Percentiles rank a stretch among this genome's conserved stretches.
Evolutionary conservation across 345 rosid genomes (phyloP).

Genomic region (Diplotaxis tenuifolia): DNA sequence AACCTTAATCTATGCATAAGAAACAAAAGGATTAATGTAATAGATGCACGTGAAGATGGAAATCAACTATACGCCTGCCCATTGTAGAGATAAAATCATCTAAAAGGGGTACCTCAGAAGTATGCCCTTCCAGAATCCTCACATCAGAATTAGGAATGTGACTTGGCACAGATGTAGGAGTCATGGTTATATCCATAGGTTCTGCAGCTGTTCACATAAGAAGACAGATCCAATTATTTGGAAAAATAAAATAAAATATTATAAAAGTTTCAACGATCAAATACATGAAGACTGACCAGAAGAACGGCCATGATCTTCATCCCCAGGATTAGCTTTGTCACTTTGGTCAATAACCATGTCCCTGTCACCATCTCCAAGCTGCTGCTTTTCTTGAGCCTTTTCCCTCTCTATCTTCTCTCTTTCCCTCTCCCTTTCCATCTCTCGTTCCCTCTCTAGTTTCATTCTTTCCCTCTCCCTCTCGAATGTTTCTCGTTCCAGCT

Average conservation of each 20-base stretch:
- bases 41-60: background rate
- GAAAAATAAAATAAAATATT: background rate
- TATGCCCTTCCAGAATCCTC: slow-evolving; percentile 92
- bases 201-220: slow-evolving; percentile 52
- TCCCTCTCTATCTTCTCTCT: slow-evolving; percentile 24
- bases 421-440: slow-evolving; percentile 29
- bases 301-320: slow-evolving; percentile 57
- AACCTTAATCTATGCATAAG: background rate
- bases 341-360: slow-evolving; percentile 55
- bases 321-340: slow-evolving; percentile 46
- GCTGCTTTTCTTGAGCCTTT: slow-evolving; percentile 63
- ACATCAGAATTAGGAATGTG: slow-evolving; percentile 89
- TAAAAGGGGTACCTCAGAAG: slow-evolving; percentile 77
- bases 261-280: background rate
- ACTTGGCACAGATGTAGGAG: slow-evolving; percentile 54
- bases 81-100: slow-evolving; percentile 1
- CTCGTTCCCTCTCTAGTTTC: slow-evolving; percentile 30
- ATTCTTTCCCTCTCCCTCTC: slow-evolving; percentile 68
- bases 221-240: background rate
- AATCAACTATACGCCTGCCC: background rate
- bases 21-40: background rate
- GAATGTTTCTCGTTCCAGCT: slow-evolving; percentile 45
- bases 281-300: slow-evolving; percentile 42
- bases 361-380: slow-evolving; percentile 52
- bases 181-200: slow-evolving; percentile 66